A percentile compares a stretch with the other conserved stretches of the same genome.
phyloP scores from a whole-genome alignment of 2,329 filamentous ascomycete species.

The Grosmannia penicillata region DNA sequence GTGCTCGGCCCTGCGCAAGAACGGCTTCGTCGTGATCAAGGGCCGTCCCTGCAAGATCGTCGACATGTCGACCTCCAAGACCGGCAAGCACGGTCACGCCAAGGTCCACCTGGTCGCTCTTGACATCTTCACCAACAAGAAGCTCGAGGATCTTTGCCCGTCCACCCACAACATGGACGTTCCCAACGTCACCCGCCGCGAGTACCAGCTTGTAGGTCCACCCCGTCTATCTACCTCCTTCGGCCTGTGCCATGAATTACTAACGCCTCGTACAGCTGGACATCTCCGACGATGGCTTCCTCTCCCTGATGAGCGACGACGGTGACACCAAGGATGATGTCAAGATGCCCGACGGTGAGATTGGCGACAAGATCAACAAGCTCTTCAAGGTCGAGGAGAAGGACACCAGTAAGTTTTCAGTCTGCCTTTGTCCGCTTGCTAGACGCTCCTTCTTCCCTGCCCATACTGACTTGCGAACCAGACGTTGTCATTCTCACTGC shows the following conservation, averaged over 20 bases:
- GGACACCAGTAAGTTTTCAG: constrained; percentile 90
- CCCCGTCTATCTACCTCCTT: not conserved
- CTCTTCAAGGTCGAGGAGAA: constrained; percentile 72
- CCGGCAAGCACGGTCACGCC: constrained; percentile 99
- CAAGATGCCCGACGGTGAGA: constrained; percentile 76
- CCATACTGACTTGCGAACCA: constrained; percentile 21
- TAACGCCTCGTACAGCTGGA: constrained; percentile 58
- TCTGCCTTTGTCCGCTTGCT: no score
- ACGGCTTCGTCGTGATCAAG: constrained; percentile 98
- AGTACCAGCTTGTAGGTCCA: constrained; percentile 82
- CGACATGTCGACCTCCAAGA: constrained; percentile 99
- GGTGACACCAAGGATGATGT: constrained; percentile 90
- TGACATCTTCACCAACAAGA: constrained; percentile 99
- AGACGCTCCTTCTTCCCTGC: constrained; percentile 8
- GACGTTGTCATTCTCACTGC: constrained; percentile 85
- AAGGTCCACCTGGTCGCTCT: constrained; percentile 97
- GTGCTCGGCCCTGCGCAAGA: constrained; percentile 99
- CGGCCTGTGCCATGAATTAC: no score
- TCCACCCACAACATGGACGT: constrained; percentile 98
- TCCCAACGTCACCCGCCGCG: constrained; percentile 77
- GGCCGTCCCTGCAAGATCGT: constrained; percentile 99
- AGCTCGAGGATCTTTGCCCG: constrained; percentile 96
- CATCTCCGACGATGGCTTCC: constrained; percentile 85
- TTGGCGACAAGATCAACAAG: constrained; percentile 74
- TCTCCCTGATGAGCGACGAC: constrained; percentile 81